These are phyloP conservation scores for Perkinsus marinus DNA, from an alignment of 169 alveolate genomes.

Conservation along the genomic window DNA sequence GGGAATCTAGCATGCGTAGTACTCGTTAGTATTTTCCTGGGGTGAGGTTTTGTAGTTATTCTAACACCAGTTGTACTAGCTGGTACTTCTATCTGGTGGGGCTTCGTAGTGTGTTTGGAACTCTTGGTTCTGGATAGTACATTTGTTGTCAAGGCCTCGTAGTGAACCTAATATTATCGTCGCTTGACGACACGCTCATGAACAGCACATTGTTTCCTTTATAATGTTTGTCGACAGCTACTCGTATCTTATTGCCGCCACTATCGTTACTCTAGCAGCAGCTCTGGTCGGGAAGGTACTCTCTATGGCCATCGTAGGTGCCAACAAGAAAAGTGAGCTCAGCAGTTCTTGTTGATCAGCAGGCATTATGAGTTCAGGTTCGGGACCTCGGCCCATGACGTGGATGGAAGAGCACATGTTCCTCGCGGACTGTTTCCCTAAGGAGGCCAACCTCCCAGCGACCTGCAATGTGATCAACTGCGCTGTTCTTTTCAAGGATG, in stretches of 20 bases:
- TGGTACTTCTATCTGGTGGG: too few species aligned
- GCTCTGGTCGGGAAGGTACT: not conserved
- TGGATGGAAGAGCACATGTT: not conserved
- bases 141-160: too few species aligned
- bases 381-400: not conserved
- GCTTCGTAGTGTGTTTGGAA: too few species aligned
- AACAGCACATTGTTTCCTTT: not conserved
- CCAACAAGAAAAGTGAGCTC: not conserved
- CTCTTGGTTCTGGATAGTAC: too few species aligned
- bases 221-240: not conserved
- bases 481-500: not conserved
- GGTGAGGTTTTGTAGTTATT: too few species aligned
- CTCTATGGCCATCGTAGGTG: not conserved
- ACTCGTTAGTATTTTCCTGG: too few species aligned
- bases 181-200: too few species aligned
- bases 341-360: too few species aligned
- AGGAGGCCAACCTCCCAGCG: not conserved
- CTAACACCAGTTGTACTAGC: too few species aligned
- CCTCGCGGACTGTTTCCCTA: not conserved
- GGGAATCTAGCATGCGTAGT: too few species aligned
- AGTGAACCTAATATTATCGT: too few species aligned
- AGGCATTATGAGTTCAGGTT: not conserved
- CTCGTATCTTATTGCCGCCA: not conserved
- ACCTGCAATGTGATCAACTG: not conserved
- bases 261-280: not conserved